phyloP scores from a whole-genome alignment of 345 rosid species.

The Psidium guajava region DNA sequence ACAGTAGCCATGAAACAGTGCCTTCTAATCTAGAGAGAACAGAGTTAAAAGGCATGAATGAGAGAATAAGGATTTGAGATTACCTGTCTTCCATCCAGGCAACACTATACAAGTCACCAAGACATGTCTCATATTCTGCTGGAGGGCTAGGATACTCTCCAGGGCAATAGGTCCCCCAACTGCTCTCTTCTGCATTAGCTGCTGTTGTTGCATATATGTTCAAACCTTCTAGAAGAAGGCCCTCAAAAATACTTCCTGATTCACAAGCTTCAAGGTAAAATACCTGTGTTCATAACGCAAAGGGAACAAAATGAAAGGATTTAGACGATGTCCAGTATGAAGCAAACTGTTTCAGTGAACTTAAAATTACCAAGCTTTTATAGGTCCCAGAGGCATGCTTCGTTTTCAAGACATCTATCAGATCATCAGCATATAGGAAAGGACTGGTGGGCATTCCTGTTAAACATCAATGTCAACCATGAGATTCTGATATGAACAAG shows the following conservation, averaged over 20 bases:
- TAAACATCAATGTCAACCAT: background rate
- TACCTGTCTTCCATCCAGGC: slow-evolving; percentile 99
- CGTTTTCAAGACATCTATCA: slow-evolving; percentile 60
- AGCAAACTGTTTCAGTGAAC: background rate
- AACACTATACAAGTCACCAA: slow-evolving; percentile 95
- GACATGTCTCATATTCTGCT: slow-evolving; percentile 83
- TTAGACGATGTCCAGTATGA: background rate
- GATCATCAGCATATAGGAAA: slow-evolving; percentile 69
- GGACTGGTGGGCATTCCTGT: slow-evolving; percentile 97
- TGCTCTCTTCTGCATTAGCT: slow-evolving; percentile 85
- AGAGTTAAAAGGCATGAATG: background rate
- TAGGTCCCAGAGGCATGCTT: slow-evolving; percentile 78
- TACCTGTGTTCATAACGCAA: slow-evolving; percentile 29
- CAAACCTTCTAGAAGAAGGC: slow-evolving; percentile 83
- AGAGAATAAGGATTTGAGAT: background rate
- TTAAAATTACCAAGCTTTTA: slow-evolving; percentile 55
- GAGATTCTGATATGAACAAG: background rate
- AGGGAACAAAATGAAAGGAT: background rate
- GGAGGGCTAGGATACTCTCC: slow-evolving; percentile 90
- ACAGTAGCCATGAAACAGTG: background rate
- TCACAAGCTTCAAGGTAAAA: slow-evolving; percentile 99
- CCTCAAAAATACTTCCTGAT: slow-evolving; percentile 97
- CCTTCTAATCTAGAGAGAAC: background rate
- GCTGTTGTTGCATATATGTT: slow-evolving; percentile 97
- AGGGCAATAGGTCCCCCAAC: slow-evolving; percentile 99